Percentiles rank a stretch among this genome's conserved stretches.
phyloP scores from a whole-genome alignment of 495 filamentous ascomycete genomes.

The Penicillium goetzii region DNA sequence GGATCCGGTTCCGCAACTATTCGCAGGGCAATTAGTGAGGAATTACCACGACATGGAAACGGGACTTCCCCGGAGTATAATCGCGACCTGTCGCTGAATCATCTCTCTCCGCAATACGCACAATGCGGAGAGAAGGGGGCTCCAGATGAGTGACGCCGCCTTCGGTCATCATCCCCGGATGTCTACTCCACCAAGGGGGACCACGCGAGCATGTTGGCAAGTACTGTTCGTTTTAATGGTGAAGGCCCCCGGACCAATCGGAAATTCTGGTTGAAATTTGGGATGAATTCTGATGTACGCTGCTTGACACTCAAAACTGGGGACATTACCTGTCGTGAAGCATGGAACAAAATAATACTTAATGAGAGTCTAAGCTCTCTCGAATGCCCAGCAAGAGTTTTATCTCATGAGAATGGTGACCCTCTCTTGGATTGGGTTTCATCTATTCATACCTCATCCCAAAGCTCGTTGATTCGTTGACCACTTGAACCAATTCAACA shows the following conservation, averaged over 20 bases:
- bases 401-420: not conserved
- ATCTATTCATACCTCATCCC: conserved; percentile 12
- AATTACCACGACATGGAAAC: not conserved
- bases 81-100: conserved; percentile 23
- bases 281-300: too few relatives aligned
- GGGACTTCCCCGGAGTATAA: conserved; percentile 17
- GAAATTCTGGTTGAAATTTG: conserved; percentile 7
- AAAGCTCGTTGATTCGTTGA: conserved; percentile 4
- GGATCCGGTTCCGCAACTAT: conserved; percentile 13
- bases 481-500: not conserved
- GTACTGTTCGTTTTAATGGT: conserved; percentile 13
- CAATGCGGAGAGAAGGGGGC: conserved; percentile 19
- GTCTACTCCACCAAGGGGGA: conserved; percentile 29
- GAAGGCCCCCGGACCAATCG: conserved; percentile 24
- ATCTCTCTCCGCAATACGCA: conserved; percentile 4
- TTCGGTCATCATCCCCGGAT: conserved; percentile 33
- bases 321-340: not conserved
- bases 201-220: conserved; percentile 21
- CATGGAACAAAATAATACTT: not conserved
- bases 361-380: not conserved
- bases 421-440: not conserved
- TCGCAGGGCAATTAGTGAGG: not conserved
- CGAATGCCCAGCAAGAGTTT: not conserved
- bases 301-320: not conserved
- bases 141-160: conserved; percentile 21